phyloP scores from a whole-genome alignment of 495 filamentous ascomycete species.

The Bryoglossum gracile region DNA sequence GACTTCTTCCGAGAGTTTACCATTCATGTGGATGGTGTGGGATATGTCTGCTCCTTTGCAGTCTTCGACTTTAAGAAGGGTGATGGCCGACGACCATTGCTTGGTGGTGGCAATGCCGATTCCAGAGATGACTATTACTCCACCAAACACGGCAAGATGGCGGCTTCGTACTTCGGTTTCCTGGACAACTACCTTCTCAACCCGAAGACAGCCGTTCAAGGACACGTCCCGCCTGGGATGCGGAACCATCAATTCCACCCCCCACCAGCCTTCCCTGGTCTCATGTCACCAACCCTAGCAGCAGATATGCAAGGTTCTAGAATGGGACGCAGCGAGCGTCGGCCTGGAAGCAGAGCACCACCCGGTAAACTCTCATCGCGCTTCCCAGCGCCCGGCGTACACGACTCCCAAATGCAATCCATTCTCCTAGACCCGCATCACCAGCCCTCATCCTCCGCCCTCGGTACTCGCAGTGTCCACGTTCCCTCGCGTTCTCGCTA shows the following conservation, averaged over 20 bases:
- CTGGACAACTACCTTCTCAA: conserved; percentile 79
- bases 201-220: conserved; percentile 45
- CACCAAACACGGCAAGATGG: conserved; percentile 95
- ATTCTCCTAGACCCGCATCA: conserved; percentile 82
- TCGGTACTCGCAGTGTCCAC: conserved; percentile 37
- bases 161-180: conserved; percentile 88
- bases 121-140: conserved; percentile 87
- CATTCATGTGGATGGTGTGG: conserved; percentile 91
- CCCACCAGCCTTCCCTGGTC: conserved; percentile 68
- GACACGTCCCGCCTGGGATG: conserved; percentile 38
- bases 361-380: conserved; percentile 18
- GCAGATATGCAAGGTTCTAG: conserved; percentile 48
- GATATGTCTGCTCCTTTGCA: conserved; percentile 92
- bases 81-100: conserved; percentile 42
- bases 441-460: conserved; percentile 55
- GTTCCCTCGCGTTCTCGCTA: conserved; percentile 36
- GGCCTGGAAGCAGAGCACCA: conserved; percentile 20
- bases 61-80: conserved; percentile 97
- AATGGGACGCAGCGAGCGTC: conserved; percentile 37
- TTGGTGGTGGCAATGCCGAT: conserved; percentile 38
- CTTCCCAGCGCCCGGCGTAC: conserved; percentile 24
- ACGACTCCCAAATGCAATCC: conserved; percentile 56
- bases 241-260: conserved; percentile 68
- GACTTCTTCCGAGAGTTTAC: conserved; percentile 98
- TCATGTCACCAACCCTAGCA: conserved; percentile 53